Base-by-base conservation (phyloP, 2,329 filamentous ascomycete species). In the Spiromastix sp. region DNA sequence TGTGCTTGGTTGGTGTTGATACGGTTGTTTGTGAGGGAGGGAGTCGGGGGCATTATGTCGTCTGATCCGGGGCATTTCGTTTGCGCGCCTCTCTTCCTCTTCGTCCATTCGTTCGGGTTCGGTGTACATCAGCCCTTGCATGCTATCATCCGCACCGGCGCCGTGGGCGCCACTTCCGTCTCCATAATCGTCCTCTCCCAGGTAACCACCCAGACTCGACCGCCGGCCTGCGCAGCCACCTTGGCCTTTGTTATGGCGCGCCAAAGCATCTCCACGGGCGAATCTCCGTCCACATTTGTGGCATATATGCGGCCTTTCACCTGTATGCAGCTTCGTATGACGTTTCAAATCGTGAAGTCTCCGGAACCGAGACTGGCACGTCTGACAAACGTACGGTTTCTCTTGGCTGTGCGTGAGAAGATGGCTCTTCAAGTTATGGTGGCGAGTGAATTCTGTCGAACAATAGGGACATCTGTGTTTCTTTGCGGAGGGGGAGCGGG, bases 381-480 rank as follows among this genome's bases (percentile, higher is more conserved):
- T 85, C 42, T 85, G 79, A 55, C 91, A 98, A 18, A 91, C 76
- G 54, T 91, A 98, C 0, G 91, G 91, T 61, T 98, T 98, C 60
- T 98, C 91, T 67, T 98, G 89, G 51, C 87, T 95, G 60, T 96
- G 91, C 1, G 91, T 96, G 55, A 98, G 74, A 38, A 98, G 72
- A 63, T 98, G 91, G 48, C 86, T 95, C 64, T 96, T 98, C 18
- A 96, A 73, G 52, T 98, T 96, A 57, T 96, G 91, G 55, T 96
- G 91, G 29, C 91, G 77, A 18, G 91, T 98, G 49, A 98, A 98
- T 52, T 94, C 91, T 4, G 91, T 95, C 25, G 85, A 77, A 68
- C 91, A 98, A 58, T 93, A 94, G 1, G 85, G 89, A 54, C 91
- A 98, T 59, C 91, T 93, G 65, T 98, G 89, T 52, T 91, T 89